These are phyloP conservation scores for Nemophila menziesii DNA, from an alignment of 257 asterid species.

Conservation along the genomic window DNA sequence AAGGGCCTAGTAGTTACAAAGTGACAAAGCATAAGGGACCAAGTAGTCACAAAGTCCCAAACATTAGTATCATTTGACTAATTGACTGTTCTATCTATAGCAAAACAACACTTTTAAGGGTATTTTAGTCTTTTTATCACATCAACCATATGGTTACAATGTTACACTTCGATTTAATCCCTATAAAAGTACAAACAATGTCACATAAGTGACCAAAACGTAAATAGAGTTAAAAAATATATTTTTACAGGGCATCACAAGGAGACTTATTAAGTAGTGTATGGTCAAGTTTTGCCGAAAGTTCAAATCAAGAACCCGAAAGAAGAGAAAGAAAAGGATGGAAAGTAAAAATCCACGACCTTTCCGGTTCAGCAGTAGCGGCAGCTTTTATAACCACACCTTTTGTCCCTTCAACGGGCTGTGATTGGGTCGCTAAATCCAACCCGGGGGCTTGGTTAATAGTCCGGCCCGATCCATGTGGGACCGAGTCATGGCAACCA, in stretches of 20 bases:
- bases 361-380: slow-evolving; percentile 90
- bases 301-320: slow-evolving; percentile 48
- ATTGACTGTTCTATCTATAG: too few relatives aligned
- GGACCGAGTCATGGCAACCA: slow-evolving; percentile 86
- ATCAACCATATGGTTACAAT: too few relatives aligned
- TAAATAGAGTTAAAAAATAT: too few relatives aligned
- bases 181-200: too few relatives aligned
- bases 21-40: too few relatives aligned
- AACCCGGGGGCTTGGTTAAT: slow-evolving; percentile 98
- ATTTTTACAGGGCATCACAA: slow-evolving; percentile 52
- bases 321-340: slow-evolving; percentile 90
- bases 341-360: slow-evolving; percentile 90
- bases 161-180: too few relatives aligned
- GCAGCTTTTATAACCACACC: slow-evolving; percentile 97
- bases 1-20: too few relatives aligned
- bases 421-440: slow-evolving; percentile 95
- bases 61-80: too few relatives aligned
- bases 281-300: slow-evolving; percentile 47
- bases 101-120: too few relatives aligned
- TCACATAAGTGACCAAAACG: too few relatives aligned
- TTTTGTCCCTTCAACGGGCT: slow-evolving; percentile 83
- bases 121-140: too few relatives aligned
- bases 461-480: slow-evolving; percentile 65
- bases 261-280: slow-evolving; percentile 57
- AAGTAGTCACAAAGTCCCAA: too few relatives aligned